phyloP scores from a whole-genome alignment of 2,329 filamentous ascomycete species.

The Lecanoromycetidae sp. region DNA sequence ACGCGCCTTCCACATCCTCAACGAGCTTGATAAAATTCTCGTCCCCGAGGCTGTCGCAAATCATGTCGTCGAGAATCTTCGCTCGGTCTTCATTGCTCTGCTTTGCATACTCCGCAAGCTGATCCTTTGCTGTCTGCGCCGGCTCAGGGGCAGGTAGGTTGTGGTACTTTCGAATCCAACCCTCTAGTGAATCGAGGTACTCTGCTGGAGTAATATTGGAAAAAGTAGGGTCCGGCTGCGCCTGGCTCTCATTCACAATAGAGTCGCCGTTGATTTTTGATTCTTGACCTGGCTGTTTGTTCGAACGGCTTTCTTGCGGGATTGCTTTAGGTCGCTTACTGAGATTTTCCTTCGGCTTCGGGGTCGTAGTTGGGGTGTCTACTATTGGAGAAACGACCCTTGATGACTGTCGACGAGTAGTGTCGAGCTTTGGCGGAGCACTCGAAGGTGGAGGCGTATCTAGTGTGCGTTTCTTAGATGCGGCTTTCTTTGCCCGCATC shows the following conservation, averaged over 20 bases:
- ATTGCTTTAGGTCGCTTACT: constrained; percentile 1
- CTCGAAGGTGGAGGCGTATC: not conserved
- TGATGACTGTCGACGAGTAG: not conserved
- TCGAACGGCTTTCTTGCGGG: not conserved
- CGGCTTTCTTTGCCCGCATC: too few species aligned
- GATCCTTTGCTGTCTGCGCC: constrained; percentile 4
- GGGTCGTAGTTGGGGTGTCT: not conserved
- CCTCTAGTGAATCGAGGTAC: constrained; percentile 11
- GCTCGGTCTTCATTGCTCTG: constrained; percentile 15
- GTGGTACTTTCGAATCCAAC: constrained; percentile 13
- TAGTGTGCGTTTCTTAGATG: not conserved
- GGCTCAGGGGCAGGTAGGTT: constrained; percentile 5
- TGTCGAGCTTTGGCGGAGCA: not conserved
- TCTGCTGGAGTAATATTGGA: constrained; percentile 4
- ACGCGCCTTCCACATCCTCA: constrained; percentile 16
- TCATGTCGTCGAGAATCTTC: constrained; percentile 15
- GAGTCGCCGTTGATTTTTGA: not conserved
- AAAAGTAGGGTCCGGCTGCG: not conserved
- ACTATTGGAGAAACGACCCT: not conserved
- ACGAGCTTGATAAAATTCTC: constrained; percentile 16
- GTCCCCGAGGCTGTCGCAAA: constrained; percentile 16
- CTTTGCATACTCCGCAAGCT: constrained; percentile 14
- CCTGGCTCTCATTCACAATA: not conserved
- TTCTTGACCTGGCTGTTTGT: not conserved
- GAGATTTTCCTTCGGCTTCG: not conserved